phyloP scores from a whole-genome alignment of 1,284 basidiomycete genomes.

The Somion occarium region DNA sequence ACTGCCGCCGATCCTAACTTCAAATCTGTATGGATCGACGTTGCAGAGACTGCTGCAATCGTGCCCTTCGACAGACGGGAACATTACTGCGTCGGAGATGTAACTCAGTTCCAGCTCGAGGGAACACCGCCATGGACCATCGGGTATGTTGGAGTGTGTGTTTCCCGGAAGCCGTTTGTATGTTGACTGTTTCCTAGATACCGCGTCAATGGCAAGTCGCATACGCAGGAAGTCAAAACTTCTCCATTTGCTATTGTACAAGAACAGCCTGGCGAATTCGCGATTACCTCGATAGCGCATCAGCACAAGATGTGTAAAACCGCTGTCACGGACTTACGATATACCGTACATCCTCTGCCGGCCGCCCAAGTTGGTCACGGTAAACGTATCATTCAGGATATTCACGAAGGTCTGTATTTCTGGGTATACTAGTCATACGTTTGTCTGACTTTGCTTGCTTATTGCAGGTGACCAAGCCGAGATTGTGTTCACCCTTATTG shows the following conservation, averaged over 20 bases:
- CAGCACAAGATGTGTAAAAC: slow-evolving; percentile 88
- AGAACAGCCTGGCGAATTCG: slow-evolving; percentile 78
- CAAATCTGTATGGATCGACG: slow-evolving; percentile 75
- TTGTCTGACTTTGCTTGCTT: neutral
- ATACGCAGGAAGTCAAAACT: slow-evolving; percentile 71
- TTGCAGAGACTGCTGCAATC: slow-evolving; percentile 93
- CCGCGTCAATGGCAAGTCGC: slow-evolving; percentile 72
- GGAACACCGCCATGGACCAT: slow-evolving; percentile 96
- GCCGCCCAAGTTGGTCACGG: slow-evolving; percentile 86
- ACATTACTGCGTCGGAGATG: slow-evolving; percentile 91
- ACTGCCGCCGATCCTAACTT: slow-evolving; percentile 60
- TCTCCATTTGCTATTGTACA: slow-evolving; percentile 84
- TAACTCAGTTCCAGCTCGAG: slow-evolving; percentile 88
- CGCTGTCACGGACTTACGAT: slow-evolving; percentile 69
- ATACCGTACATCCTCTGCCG: slow-evolving; percentile 81
- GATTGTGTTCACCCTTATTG: slow-evolving; percentile 84
- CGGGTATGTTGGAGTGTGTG: slow-evolving; percentile 46
- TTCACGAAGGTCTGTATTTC: slow-evolving; percentile 78
- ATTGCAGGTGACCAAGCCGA: slow-evolving; percentile 82
- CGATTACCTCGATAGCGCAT: slow-evolving; percentile 83
- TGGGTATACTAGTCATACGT: neutral
- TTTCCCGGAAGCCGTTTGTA: no score
- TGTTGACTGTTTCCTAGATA: slow-evolving; percentile 48
- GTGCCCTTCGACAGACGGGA: slow-evolving; percentile 74
- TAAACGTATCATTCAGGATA: slow-evolving; percentile 74